Base-by-base conservation (phyloP, 2,329 filamentous ascomycete species). In the Lecanicillium sp. region DNA sequence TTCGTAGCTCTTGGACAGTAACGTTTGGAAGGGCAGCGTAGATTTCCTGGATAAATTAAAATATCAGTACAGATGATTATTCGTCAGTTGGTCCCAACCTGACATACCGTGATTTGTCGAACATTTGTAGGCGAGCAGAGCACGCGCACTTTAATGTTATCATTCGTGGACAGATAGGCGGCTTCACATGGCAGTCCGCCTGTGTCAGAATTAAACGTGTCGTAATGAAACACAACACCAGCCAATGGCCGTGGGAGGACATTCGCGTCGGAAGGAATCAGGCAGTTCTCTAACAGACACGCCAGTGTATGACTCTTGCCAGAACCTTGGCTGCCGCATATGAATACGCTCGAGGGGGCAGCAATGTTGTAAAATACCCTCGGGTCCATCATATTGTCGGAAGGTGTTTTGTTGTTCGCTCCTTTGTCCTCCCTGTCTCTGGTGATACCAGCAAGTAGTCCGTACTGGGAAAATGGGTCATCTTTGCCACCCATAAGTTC, bases 171-270 rank as follows among this genome's bases (percentile, higher is more conserved):
- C 3, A 84, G 55, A 44, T 68, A 77, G 0, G 77, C 75, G 0
- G 72, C 77, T 51, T 84, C 79, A 40, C 77, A 80, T 1, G 77
- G 68, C 0, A 61, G 61, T 11, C 70, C 70, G 2, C 64, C 57
- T 0, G 53, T 49, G 31, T 72, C 66, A 0, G 66, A 72, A 10
- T 66, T 63, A 44, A 74, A 76, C 0, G 66, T 68, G 45, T 81
- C 77, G 42, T 79, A 84, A 44, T 84, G 78, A 35, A 84, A 83
- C 0, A 84, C 71, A 0, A 84, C 57, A 0, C 74, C 78, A 0
- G 76, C 74, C 1, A 83, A 57, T 0, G 77, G 77, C 0, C 59
- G 59, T 0, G 65, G 62, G 1, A 80, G 59, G 1, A 55, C 51
- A 6, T 69, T 72, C 0, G 70, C 59, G 0, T 54, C 48, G 0